These are phyloP conservation scores for Sclerotinia borealis DNA, from an alignment of 2,329 filamentous ascomycete genomes.

Conservation along the genomic window DNA sequence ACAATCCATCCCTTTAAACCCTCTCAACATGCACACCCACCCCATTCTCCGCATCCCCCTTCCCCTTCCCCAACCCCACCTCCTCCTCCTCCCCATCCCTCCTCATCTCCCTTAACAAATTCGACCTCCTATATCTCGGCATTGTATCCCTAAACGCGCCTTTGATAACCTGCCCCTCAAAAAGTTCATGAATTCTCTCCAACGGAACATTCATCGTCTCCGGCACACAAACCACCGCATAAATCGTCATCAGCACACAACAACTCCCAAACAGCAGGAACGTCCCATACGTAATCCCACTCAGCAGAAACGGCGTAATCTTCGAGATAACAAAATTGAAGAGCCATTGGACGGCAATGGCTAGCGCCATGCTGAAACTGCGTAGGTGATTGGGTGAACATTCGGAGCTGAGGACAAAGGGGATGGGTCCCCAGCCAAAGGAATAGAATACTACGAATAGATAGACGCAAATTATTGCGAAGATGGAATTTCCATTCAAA, in stretches of 20 bases:
- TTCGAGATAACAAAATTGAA: conserved; percentile 66
- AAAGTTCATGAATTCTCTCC: conserved; percentile 44
- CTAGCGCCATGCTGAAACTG: conserved; percentile 49
- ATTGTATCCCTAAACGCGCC: conserved; percentile 4
- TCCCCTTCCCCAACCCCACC: neutral
- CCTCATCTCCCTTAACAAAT: neutral
- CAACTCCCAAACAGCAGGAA: conserved; percentile 24
- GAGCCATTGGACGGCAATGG: conserved; percentile 62
- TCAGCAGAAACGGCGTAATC: conserved; percentile 23
- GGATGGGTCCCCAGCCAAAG: conserved; percentile 61
- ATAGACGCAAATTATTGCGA: conserved; percentile 64
- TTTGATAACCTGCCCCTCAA: conserved; percentile 11
- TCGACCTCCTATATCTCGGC: conserved; percentile 1
- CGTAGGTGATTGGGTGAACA: conserved; percentile 52
- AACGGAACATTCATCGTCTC: conserved; percentile 65
- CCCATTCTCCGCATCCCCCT: neutral
- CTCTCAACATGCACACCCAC: neutral
- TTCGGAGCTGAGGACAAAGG: conserved; percentile 65
- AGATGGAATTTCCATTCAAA: conserved; percentile 38
- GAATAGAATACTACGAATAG: conserved; percentile 64
- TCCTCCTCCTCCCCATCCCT: neutral
- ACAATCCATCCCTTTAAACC: too few species aligned
- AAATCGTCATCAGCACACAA: conserved; percentile 11
- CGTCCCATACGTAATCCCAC: conserved; percentile 22
- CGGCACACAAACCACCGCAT: conserved; percentile 37